Conservation (phyloP, 352 stramenopile genomes). For the Globisporangium apiculatum region DNA sequence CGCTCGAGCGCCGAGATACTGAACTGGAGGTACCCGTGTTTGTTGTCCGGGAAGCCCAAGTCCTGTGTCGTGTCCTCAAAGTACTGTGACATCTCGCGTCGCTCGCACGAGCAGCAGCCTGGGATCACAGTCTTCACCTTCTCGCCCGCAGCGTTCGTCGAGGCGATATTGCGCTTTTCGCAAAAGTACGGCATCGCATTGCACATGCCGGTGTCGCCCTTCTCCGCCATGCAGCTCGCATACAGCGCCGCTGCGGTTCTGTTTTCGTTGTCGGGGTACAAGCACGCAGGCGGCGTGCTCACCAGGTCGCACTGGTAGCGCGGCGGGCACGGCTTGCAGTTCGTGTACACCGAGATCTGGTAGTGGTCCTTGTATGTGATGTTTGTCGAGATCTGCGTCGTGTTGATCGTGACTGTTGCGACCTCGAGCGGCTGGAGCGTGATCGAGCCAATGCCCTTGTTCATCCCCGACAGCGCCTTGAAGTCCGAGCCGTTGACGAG, state of each 20-base stretch:
- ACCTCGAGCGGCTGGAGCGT: conserved; percentile 87
- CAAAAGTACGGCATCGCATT: conserved; percentile 65
- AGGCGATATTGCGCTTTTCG: conserved; percentile 21
- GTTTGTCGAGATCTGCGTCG: conserved; percentile 85
- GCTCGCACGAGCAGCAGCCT: conserved; percentile 87
- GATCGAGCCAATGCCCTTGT: conserved; percentile 55
- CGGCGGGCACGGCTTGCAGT: conserved; percentile 94
- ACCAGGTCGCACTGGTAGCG: conserved; percentile 85
- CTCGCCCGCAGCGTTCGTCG: conserved; percentile 18
- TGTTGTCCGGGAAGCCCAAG: conserved; percentile 92
- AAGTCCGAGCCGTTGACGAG: conserved; percentile 62
- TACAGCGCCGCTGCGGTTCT: conserved; percentile 33
- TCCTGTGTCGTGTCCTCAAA: conserved; percentile 66
- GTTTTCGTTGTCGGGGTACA: conserved; percentile 56
- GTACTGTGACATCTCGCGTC: conserved; percentile 84
- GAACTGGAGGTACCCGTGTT: conserved; percentile 92
- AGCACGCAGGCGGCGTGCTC: conserved; percentile 38
- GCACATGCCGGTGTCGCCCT: conserved; percentile 35
- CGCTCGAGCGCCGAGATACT: conserved; percentile 75
- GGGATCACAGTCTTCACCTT: conserved; percentile 14
- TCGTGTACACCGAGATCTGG: conserved; percentile 89
- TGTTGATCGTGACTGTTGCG: conserved; percentile 90
- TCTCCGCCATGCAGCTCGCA: conserved; percentile 32
- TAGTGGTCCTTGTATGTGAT: conserved; percentile 96
- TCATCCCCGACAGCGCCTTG: conserved; percentile 62